phyloP scores from a whole-genome alignment of 2,329 filamentous ascomycete genomes.

The Rutstroemia sydowiana region DNA sequence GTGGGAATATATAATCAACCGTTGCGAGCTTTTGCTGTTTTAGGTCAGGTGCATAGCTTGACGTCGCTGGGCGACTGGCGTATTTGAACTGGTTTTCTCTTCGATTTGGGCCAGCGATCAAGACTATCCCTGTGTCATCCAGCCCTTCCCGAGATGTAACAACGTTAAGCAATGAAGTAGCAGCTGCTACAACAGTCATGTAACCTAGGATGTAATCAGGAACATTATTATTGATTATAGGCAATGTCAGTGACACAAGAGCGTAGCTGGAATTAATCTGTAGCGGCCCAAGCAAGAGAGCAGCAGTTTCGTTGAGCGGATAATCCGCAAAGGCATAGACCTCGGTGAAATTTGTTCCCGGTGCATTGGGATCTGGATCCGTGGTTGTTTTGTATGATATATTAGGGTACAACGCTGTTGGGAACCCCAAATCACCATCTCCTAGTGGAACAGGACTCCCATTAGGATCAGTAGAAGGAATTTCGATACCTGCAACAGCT shows the following conservation, averaged over 20 bases:
- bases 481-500: conserved; percentile 38
- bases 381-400: conserved; percentile 49
- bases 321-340: conserved; percentile 25
- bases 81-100: conserved; percentile 57
- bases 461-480: conserved; percentile 54
- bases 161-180: conserved; percentile 54
- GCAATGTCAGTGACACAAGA: conserved; percentile 72
- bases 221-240: conserved; percentile 62
- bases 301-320: conserved; percentile 39
- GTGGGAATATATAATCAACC: conserved; percentile 56
- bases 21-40: conserved; percentile 35
- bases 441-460: conserved; percentile 49
- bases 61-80: conserved; percentile 39
- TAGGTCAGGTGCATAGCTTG: conserved; percentile 35
- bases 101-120: conserved; percentile 62
- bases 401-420: conserved; percentile 68
- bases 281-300: conserved; percentile 71
- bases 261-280: conserved; percentile 66
- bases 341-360: conserved; percentile 2
- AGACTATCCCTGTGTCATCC: conserved; percentile 59
- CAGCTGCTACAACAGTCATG: conserved; percentile 72
- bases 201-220: conserved; percentile 66
- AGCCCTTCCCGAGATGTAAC: conserved; percentile 61
- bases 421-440: conserved; percentile 59
- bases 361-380: conserved; percentile 16